Evolutionary conservation across 2,329 filamentous ascomycete genomes (phyloP), one percentile per base, ranked within the genome.

Genomic region (Delphinella strobiligena): DNA sequence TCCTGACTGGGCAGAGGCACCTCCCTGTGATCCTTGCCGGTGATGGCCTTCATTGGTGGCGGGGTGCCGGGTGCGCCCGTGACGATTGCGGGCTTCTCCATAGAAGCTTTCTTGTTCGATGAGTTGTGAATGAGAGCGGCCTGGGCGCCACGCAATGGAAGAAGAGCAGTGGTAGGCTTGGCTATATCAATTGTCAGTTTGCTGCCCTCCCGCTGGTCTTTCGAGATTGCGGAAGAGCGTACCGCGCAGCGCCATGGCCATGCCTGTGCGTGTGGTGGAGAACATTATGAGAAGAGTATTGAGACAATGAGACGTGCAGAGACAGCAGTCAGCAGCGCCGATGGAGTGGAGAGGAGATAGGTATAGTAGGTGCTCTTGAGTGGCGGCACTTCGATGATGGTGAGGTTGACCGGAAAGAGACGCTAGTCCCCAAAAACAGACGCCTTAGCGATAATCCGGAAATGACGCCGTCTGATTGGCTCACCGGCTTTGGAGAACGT

Each of bases 1-100:
- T 86, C 80, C 66, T 93, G 78, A 61, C 81, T 88, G 48, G 81
- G 68, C 44, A 91, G 69, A 47, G 76, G 78, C 42, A 91, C 82
- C 64, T 89, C 81, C 44, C 54, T 55, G 58, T 73, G 74, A 52
- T 78, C 75, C 52, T 67, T 66, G 22, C 58, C 58, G 31, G 58
- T 61, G 24, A 66, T 51, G 17, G 50, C 46, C 54, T 71, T 72
- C 64, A 71, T 64, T 30, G 67, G 65, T 29, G 62, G 62, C 42
- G 66, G 64, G 50, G 62, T 67, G 57, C 63, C 68, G 56, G 64
- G 71, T 59, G 56, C 78, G 51, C 64, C 72, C 59, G 58, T 58
- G 31, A 74, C 65, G 44, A 70, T 67, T 43, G 67, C 67, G 31
- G 59, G 61, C 44, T 51, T 57, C 51, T 72, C 66, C 45, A 74